These are phyloP conservation scores for Eustoma russellianum DNA, from an alignment of 257 asterid genomes.

Conservation along the genomic window DNA sequence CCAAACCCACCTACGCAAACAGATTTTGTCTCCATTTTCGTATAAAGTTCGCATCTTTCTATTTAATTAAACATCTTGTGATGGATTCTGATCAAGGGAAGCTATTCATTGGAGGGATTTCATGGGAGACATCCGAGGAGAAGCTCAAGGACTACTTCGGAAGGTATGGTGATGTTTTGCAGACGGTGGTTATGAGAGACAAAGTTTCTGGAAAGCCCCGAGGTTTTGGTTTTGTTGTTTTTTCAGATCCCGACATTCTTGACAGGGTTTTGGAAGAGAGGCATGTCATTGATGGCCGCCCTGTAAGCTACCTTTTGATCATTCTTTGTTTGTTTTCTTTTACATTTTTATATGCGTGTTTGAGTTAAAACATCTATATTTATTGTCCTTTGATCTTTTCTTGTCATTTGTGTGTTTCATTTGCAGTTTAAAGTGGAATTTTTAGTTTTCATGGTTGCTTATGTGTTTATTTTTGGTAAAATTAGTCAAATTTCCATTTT, in stretches of 20 bases:
- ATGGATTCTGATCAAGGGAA: slow-evolving; percentile 25
- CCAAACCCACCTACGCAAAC: no score
- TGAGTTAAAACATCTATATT: background rate
- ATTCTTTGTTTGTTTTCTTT: background rate
- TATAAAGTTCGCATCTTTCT: no score
- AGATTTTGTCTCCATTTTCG: no score
- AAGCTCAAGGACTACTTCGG: slow-evolving; percentile 23
- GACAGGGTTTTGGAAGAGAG: slow-evolving; percentile 24
- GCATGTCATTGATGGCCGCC: slow-evolving; percentile 33
- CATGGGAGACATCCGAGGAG: slow-evolving; percentile 29
- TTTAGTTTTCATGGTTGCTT: background rate
- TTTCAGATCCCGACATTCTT: slow-evolving; percentile 27
- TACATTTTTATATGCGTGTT: background rate
- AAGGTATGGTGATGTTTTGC: slow-evolving; percentile 28
- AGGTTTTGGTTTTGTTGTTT: slow-evolving; percentile 34
- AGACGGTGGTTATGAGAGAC: slow-evolving; percentile 22
- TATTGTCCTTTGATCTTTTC: background rate
- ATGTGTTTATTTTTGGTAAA: background rate
- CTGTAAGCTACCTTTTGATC: slow-evolving; percentile 11
- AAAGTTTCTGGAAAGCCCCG: slow-evolving; percentile 19
- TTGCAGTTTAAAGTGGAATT: background rate
- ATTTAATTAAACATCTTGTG: no score
- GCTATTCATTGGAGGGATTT: slow-evolving; percentile 32
- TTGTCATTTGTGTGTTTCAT: background rate
- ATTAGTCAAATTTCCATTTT: background rate